These are phyloP conservation scores for Ophiosphaerella herpotricha DNA, from an alignment of 2,329 filamentous ascomycete genomes.

Conservation along the genomic window DNA sequence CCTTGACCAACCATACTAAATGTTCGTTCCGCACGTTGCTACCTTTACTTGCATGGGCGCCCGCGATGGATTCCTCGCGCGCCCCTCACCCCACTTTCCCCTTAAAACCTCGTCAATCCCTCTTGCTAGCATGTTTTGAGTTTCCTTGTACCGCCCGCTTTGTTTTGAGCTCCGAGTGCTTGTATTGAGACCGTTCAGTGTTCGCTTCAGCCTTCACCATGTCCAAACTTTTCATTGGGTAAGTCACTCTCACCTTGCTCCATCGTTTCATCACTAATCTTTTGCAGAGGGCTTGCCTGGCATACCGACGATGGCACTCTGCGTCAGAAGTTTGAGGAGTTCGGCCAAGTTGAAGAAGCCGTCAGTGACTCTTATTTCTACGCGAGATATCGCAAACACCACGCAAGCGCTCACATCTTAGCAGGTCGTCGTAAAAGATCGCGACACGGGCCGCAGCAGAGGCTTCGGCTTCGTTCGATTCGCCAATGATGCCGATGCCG, in stretches of 20 bases:
- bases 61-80: conserved; percentile 37
- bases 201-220: conserved; percentile 57
- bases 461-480: conserved; percentile 98
- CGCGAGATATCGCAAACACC: background rate
- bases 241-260: conserved; percentile 47
- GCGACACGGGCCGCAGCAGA: conserved; percentile 93
- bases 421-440: conserved; percentile 96
- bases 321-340: conserved; percentile 89
- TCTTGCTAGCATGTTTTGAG: conserved; percentile 27
- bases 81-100: conserved; percentile 20
- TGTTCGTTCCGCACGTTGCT: conserved; percentile 48
- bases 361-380: conserved; percentile 63
- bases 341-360: conserved; percentile 89
- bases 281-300: conserved; percentile 90
- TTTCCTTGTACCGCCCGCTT: conserved; percentile 34
- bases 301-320: conserved; percentile 91
- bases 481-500: conserved; percentile 73
- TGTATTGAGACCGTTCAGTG: conserved; percentile 48
- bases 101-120: conserved; percentile 21
- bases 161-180: conserved; percentile 35
- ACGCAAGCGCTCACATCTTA: conserved; percentile 20
- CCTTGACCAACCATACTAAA: conserved; percentile 35
- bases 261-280: conserved; percentile 9
- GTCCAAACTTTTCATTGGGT: conserved; percentile 97
- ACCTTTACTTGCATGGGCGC: conserved; percentile 32